phyloP scores from a whole-genome alignment of 2,329 filamentous ascomycete species.

The Pyrenophora tritici-repentis region DNA sequence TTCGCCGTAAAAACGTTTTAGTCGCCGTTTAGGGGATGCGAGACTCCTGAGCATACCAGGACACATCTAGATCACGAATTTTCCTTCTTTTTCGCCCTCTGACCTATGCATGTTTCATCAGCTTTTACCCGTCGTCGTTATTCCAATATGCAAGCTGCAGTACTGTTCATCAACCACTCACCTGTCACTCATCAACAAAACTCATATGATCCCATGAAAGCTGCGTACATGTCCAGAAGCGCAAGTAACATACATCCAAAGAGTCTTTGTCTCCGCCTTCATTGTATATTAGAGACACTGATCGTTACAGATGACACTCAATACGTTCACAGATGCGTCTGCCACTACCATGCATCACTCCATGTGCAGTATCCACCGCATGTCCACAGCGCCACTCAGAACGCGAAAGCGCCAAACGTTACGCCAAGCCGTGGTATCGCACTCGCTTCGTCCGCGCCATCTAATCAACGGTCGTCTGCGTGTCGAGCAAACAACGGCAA shows the following conservation, averaged over 20 bases:
- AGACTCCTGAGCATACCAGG: too few species aligned
- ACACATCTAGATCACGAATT: too few species aligned
- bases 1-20: too few species aligned
- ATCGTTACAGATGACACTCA: conserved; percentile 18
- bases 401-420: background rate
- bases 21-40: too few species aligned
- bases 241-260: too few species aligned
- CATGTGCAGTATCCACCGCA: conserved; percentile 18
- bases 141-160: background rate
- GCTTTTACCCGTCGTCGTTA: background rate
- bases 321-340: conserved; percentile 13
- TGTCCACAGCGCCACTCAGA: conserved; percentile 24
- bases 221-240: too few species aligned
- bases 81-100: too few species aligned
- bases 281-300: conserved; percentile 7
- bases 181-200: too few species aligned
- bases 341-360: background rate
- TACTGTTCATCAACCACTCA: background rate
- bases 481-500: background rate
- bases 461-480: too few species aligned
- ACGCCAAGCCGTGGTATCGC: conserved; percentile 7
- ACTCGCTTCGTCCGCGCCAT: background rate
- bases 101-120: too few species aligned
- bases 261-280: background rate
- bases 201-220: too few species aligned